These are phyloP conservation scores for Skeletonema potamos DNA, from an alignment of 108 stramenopile species.

Conservation along the genomic window DNA sequence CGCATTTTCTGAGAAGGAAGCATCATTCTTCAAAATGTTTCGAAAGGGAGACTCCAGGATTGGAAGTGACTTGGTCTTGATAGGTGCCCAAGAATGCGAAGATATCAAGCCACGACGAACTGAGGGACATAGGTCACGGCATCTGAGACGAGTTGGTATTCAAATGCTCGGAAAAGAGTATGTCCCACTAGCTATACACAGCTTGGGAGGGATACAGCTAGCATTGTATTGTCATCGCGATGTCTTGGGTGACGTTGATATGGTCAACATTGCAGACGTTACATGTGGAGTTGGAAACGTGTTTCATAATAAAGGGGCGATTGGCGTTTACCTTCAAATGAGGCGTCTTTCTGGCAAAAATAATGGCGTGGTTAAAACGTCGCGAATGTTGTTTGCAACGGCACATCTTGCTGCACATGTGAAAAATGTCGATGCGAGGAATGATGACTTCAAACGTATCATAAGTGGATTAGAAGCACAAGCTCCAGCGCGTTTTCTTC, in stretches of 20 bases:
- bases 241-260: slow-evolving; percentile 69
- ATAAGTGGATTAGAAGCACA: slow-evolving; percentile 78
- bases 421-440: slow-evolving; percentile 79
- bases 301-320: slow-evolving; percentile 91
- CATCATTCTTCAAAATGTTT: slow-evolving; percentile 70
- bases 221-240: slow-evolving; percentile 77
- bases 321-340: slow-evolving; percentile 74
- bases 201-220: slow-evolving; percentile 88
- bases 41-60: slow-evolving; percentile 29
- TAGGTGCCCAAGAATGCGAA: slow-evolving; percentile 88
- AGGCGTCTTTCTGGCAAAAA: slow-evolving; percentile 41
- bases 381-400: slow-evolving; percentile 76
- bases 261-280: slow-evolving; percentile 76
- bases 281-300: slow-evolving; percentile 91
- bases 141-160: slow-evolving; percentile 75
- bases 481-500: slow-evolving; percentile 72
- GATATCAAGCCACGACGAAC: slow-evolving; percentile 87
- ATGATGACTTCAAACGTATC: slow-evolving; percentile 86
- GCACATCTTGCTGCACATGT: slow-evolving; percentile 90
- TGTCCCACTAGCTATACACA: slow-evolving; percentile 82
- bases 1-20: slow-evolving; percentile 77
- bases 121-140: slow-evolving; percentile 79
- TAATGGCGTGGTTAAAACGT: slow-evolving; percentile 40
- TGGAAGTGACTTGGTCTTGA: slow-evolving; percentile 83
- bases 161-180: slow-evolving; percentile 77